Percentiles rank a stretch among this genome's conserved stretches.
phyloP scores from a whole-genome alignment of 2,329 filamentous ascomycete genomes.

The Alternaria postmessia region DNA sequence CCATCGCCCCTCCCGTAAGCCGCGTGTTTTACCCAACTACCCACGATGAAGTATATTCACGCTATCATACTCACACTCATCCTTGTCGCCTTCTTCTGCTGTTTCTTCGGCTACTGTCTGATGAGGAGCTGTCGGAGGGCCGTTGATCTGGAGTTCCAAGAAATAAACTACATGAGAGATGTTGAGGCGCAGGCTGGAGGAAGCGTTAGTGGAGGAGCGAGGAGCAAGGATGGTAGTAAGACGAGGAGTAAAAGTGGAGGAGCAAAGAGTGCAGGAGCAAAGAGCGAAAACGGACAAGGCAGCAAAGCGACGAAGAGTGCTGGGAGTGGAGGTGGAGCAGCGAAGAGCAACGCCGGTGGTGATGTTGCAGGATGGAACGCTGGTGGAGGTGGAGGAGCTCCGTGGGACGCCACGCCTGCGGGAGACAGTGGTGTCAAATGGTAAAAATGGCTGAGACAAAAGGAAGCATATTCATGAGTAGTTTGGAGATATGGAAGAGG shows the following conservation, averaged over 20 bases:
- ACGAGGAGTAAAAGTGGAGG: background rate
- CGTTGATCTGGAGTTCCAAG: conserved; percentile 23
- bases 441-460: background rate
- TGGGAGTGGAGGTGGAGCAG: background rate
- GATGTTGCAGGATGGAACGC: background rate
- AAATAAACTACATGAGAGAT: conserved; percentile 11
- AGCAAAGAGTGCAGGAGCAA: background rate
- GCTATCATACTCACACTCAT: conserved; percentile 24
- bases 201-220: background rate
- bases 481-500: background rate
- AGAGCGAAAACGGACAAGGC: background rate
- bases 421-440: background rate
- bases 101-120: conserved; percentile 28
- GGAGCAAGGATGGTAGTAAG: background rate
- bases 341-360: background rate
- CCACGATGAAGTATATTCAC: conserved; percentile 17
- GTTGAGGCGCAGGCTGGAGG: conserved; percentile 7
- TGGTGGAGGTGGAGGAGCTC: background rate
- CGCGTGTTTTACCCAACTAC: too few relatives aligned
- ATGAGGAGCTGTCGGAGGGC: conserved; percentile 23
- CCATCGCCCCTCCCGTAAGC: background rate
- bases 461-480: background rate
- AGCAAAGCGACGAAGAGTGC: background rate
- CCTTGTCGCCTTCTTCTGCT: conserved; percentile 23
- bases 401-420: background rate